Evolutionary conservation across 306 rosid genomes (phyloP).

Genomic region (Cucumis cinereus): DNA sequence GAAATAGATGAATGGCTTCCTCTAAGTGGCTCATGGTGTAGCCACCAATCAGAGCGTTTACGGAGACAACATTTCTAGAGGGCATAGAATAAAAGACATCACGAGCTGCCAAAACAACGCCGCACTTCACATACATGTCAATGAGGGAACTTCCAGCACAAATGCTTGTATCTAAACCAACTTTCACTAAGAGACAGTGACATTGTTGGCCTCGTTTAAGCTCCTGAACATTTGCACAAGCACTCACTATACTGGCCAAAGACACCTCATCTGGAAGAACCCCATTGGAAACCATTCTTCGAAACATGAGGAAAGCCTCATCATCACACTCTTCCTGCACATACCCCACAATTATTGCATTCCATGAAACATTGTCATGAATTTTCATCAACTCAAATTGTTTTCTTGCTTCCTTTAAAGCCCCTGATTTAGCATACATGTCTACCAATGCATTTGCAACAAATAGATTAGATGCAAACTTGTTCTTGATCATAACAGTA

Average conservation of each 20-base stretch:
- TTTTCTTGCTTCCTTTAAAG: not conserved
- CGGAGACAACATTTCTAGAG: not conserved
- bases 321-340: not conserved
- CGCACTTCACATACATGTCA: not conserved
- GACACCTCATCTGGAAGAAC: not conserved
- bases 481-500: not conserved
- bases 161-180: not conserved
- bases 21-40: not conserved
- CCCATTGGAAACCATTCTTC: not conserved
- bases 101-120: not conserved
- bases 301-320: slow-evolving; percentile 1
- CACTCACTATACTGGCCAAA: not conserved
- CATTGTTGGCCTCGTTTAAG: not conserved
- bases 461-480: not conserved
- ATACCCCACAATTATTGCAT: slow-evolving; percentile 3
- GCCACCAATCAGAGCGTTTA: not conserved
- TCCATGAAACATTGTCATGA: slow-evolving; percentile 4
- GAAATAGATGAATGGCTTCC: slow-evolving; percentile 2
- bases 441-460: slow-evolving; percentile 2
- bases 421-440: slow-evolving; percentile 2
- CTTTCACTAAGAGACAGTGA: not conserved
- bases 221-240: not conserved
- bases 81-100: not conserved
- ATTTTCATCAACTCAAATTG: slow-evolving; percentile 1
- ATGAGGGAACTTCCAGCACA: slow-evolving; percentile 3